Evolutionary conservation across 257 asterid species (phyloP).

Genomic region (Coffea canephora): DNA sequence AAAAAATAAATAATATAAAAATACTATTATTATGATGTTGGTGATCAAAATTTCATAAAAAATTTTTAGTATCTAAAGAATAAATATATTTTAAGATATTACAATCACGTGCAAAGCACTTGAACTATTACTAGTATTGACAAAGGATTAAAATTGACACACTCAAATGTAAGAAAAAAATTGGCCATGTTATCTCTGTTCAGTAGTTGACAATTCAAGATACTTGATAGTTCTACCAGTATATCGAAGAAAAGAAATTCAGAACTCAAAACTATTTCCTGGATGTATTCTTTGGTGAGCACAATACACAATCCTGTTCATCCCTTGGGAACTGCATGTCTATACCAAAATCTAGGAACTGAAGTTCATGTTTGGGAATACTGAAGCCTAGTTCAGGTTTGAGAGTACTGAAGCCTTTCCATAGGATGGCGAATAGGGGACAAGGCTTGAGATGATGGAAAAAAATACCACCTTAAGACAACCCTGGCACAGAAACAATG

Average conservation of each 20-base stretch:
- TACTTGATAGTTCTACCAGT: background rate
- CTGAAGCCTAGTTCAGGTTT: too few relatives aligned
- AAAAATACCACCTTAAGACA: background rate
- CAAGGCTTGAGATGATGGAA: background rate
- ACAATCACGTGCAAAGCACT: too few relatives aligned
- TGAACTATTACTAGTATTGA: background rate
- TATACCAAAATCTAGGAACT: background rate
- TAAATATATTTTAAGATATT: too few relatives aligned
- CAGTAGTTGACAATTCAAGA: background rate
- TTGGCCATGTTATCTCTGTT: background rate
- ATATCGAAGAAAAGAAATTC: background rate
- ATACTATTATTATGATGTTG: too few relatives aligned
- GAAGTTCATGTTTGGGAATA: background rate
- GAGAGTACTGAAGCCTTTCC: background rate
- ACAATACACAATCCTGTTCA: too few relatives aligned
- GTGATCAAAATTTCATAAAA: too few relatives aligned
- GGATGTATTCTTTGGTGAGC: background rate
- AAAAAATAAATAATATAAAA: too few relatives aligned
- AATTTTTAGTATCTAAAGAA: too few relatives aligned
- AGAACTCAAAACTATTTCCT: background rate
- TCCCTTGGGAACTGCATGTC: background rate
- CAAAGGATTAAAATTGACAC: background rate
- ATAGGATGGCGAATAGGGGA: background rate
- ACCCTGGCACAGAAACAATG: background rate
- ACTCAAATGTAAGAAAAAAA: background rate